Evolutionary conservation across 768 basidiomycete species (phyloP).

Genomic region (Suillus weaverae): DNA sequence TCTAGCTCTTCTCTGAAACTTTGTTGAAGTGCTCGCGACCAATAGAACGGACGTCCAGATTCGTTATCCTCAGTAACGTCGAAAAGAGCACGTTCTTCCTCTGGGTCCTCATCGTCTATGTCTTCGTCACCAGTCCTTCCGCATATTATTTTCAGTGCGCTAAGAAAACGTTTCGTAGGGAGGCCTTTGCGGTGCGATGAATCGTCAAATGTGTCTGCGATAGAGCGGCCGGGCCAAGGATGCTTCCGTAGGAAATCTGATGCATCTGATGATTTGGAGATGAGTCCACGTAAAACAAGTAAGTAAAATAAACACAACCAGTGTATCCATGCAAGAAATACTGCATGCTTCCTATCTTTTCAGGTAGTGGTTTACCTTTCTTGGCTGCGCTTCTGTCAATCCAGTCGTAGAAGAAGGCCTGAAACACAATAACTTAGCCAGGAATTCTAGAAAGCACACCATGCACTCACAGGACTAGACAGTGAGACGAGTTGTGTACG

Average conservation of each 20-base stretch:
- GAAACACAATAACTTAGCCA: constrained; percentile 7
- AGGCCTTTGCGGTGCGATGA: constrained; percentile 73
- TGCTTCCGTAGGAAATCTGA: constrained; percentile 84
- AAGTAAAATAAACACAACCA: constrained; percentile 40
- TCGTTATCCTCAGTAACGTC: constrained; percentile 62
- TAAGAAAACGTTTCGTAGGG: constrained; percentile 64
- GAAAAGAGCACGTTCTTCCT: constrained; percentile 70
- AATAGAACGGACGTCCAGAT: constrained; percentile 68
- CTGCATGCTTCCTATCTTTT: constrained; percentile 91
- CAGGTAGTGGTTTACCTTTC: constrained; percentile 80
- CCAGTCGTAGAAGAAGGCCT: constrained; percentile 96
- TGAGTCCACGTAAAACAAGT: background rate
- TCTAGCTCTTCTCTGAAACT: constrained; percentile 88
- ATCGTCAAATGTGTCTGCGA: constrained; percentile 85
- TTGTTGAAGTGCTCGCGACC: constrained; percentile 76
- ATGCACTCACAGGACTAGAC: constrained; percentile 57
- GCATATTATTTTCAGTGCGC: constrained; percentile 77
- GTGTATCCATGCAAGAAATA: constrained; percentile 82
- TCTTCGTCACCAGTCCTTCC: constrained; percentile 80
- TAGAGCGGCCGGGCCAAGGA: constrained; percentile 85
- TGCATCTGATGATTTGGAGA: constrained; percentile 52
- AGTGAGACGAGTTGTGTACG: constrained; percentile 81
- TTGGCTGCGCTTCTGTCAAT: constrained; percentile 78
- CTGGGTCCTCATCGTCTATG: constrained; percentile 71
- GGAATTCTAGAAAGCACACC: background rate